Base-by-base conservation (phyloP, 345 rosid species). In the Rhizophora apiculata region DNA sequence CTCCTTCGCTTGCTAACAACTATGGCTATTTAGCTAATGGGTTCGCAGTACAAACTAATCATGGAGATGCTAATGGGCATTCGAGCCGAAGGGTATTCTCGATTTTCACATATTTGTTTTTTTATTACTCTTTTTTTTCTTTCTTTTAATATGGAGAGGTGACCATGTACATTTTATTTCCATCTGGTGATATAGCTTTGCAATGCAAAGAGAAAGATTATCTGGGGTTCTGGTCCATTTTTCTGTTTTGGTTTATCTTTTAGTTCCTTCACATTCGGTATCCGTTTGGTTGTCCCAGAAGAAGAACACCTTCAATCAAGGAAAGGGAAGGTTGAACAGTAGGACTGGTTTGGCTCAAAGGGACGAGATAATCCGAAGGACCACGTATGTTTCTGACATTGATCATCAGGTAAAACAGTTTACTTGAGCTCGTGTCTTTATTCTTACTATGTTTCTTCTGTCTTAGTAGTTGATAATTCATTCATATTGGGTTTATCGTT, bases 311-410 rank as follows among this genome's bases (percentile, higher is more conserved):
- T 85, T 64, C 75, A 79, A 79, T 73, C 96, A 89, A 78, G 96
- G 89, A 64, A 87, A 82, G 82, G 72, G 91, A 79, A 90, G 90
- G 83, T 71, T 84, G 84, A 96, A 92, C 74, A 77, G 70, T 67
- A 87, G 98, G 76, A 90, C 96, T 54, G 85, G 90, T 73, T 72
- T 84, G 82, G 98, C 99, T 30, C 99, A 96, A 81, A 90, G 85
- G 60, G 94, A 92, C 4, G 99, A 92, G 65, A 84, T 91, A 16
- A 96, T 96, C 70, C 84, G 82, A 85, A 88, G 85, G 81, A 90
- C 96, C 64, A 91, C 88, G 18, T 88, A 90, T 79, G 96, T 90
- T 54, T 87, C 96, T 39, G 96, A 90, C 80, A 86, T 90, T 74
- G 93, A 88, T 77, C 89, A 85, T 34, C 91, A 80, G 91, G 96